Evolutionary conservation across 2,329 filamentous ascomycete species (phyloP).

Genomic region (Diaporthe sp.): DNA sequence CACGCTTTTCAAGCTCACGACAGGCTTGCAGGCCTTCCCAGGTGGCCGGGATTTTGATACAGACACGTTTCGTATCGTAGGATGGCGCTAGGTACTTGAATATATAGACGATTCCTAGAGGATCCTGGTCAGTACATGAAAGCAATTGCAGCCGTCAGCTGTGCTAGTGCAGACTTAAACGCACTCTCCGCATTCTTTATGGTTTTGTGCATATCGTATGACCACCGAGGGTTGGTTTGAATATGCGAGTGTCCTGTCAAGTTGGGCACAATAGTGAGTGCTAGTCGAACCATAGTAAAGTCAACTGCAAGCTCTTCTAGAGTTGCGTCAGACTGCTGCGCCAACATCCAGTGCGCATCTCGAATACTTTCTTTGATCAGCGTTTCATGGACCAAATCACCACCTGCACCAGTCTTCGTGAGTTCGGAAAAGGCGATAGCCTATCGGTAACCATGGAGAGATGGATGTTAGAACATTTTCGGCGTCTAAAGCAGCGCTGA

Average conservation of each 20-base stretch:
- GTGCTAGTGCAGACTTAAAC: conserved; percentile 27
- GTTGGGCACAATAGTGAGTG: conserved; percentile 59
- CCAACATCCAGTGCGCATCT: conserved; percentile 45
- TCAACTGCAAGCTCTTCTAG: conserved; percentile 64
- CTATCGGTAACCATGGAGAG: conserved; percentile 40
- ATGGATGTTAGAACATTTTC: neutral
- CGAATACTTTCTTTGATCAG: conserved; percentile 50
- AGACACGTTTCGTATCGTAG: conserved; percentile 61
- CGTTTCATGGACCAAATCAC: conserved; percentile 49
- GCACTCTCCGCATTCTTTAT: conserved; percentile 62
- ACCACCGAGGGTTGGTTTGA: conserved; percentile 68
- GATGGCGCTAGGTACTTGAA: conserved; percentile 55
- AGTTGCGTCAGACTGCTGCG: conserved; percentile 47
- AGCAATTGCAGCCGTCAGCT: neutral
- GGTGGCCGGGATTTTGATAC: conserved; percentile 72
- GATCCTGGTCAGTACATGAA: neutral
- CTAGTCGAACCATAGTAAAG: conserved; percentile 66
- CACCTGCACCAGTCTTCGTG: conserved; percentile 42
- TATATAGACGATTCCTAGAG: conserved; percentile 61
- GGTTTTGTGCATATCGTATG: conserved; percentile 60
- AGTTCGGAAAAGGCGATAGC: conserved; percentile 62
- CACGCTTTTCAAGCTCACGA: conserved; percentile 59
- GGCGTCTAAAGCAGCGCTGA: neutral
- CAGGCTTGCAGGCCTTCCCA: conserved; percentile 74
- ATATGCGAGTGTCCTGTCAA: conserved; percentile 65